Evolutionary conservation across 805 yeast genomes (phyloP).

Genomic region (Jamesozyma gamospora): DNA sequence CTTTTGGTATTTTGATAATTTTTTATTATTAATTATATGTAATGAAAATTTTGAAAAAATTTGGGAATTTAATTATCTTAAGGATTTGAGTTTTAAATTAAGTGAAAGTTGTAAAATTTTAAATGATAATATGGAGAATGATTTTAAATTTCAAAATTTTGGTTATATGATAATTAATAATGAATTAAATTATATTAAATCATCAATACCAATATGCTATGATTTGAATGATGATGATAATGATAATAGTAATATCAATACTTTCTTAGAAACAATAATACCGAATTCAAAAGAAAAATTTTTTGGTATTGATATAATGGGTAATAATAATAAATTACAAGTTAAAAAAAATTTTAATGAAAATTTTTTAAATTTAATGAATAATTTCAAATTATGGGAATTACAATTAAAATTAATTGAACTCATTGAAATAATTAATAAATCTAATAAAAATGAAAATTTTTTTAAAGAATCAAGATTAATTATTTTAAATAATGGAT

Average conservation of each 20-base stretch:
- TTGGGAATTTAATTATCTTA: conserved; percentile 23
- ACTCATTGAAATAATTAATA: conserved; percentile 11
- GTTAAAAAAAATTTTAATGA: background rate
- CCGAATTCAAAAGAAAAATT: background rate
- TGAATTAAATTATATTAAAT: conserved; percentile 4
- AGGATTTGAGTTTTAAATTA: conserved; percentile 18
- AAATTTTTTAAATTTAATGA: conserved; percentile 18
- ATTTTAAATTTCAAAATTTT: conserved; percentile 10
- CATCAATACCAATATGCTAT: conserved; percentile 21
- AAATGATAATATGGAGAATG: conserved; percentile 5
- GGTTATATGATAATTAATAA: conserved; percentile 16
- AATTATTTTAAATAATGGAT: conserved; percentile 25
- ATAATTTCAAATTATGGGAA: conserved; percentile 18
- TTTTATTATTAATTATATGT: conserved; percentile 19
- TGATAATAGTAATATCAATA: too few species aligned
- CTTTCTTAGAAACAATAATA: too few species aligned
- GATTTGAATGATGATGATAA: conserved; percentile 1
- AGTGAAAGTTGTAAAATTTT: conserved; percentile 16
- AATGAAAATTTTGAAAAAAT: conserved; percentile 18
- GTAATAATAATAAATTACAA: conserved; percentile 1
- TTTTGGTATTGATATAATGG: conserved; percentile 17
- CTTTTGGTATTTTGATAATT: conserved; percentile 26
- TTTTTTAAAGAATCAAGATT: conserved; percentile 21
- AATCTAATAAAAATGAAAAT: conserved; percentile 7
- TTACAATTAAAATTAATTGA: conserved; percentile 18